phyloP scores from a whole-genome alignment of 257 asterid genomes.

The Solanum neorickii region DNA sequence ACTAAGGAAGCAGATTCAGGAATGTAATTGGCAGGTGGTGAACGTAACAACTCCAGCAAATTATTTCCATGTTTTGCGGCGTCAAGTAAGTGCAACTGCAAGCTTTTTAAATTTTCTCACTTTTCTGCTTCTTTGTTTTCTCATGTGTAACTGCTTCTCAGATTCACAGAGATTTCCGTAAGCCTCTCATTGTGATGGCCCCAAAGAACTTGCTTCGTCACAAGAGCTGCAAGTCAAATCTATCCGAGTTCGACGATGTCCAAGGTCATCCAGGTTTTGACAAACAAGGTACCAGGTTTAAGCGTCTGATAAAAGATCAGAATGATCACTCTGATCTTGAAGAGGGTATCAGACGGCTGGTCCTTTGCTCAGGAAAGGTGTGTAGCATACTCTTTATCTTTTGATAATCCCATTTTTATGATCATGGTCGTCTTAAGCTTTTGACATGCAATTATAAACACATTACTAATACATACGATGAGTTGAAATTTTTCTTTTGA shows the following conservation, averaged over 20 bases:
- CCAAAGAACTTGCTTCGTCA: conserved; percentile 27
- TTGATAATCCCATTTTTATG: neutral
- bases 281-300: conserved; percentile 18
- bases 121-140: neutral
- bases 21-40: conserved; percentile 99
- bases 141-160: neutral
- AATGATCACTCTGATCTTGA: conserved; percentile 15
- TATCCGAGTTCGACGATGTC: conserved; percentile 17
- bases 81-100: conserved; percentile 59
- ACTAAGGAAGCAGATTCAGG: conserved; percentile 84
- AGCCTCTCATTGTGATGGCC: conserved; percentile 27
- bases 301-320: conserved; percentile 18
- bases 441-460: neutral
- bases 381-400: neutral
- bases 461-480: neutral
- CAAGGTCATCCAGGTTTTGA: conserved; percentile 22
- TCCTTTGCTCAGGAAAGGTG: conserved; percentile 29
- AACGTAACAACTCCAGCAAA: conserved; percentile 99
- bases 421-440: neutral
- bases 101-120: neutral
- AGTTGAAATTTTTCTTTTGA: neutral
- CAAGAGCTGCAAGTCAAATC: conserved; percentile 18
- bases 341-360: conserved; percentile 14
- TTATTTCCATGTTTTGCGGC: conserved; percentile 94
- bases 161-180: conserved; percentile 13